Evolutionary conservation across 768 basidiomycete species (phyloP), one percentile per base, ranked within the genome.

Genomic region (Tylopilus plumbeoviolaceoides): DNA sequence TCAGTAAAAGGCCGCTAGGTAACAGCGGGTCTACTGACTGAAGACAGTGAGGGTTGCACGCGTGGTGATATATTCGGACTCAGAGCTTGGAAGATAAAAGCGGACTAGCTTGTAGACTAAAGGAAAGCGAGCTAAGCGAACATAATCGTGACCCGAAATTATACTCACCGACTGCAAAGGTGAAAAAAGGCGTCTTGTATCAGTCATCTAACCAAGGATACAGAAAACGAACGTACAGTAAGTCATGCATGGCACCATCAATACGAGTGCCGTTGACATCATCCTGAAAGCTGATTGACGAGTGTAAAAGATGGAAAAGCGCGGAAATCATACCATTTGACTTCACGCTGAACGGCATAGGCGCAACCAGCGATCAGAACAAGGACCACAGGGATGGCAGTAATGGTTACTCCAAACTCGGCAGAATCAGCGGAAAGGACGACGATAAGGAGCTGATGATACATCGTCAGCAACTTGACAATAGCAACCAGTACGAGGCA

Each of bases 31-130:
- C 10, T 25, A 74, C 81, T 45, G 63, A 93, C 91, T 89, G 75
- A 92, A 93, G 28, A 83, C 77, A 5, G 89, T 90, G 12, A 93
- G 73, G 8, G 91, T 89, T 47, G 82, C 84, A 48, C 90, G 78
- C 18, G 90, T 91, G n/a, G 87, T 82, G 21, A 68, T 60, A 61
- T 93, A 93, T 57, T 78, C 73, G 1, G 38, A 58, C 43, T 68
- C 58, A 7, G 86, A 82, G 4, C 62, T 55, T 4, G 89, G 87
- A 23, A 81, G 71, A 64, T 88, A 93, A 73, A 92, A 89, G 20
- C 91, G 83, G 54, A 85, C 81, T n/a, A 93, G 78, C 63, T 93
- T 93, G 68, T 86, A 93, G 46, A 92, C 87, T 91, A 41, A 25
- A 21, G 52, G 47, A 20, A 54, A 42, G n/a, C 11, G 1, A 39